A percentile compares a stretch with the other conserved stretches of the same genome.
Conservation (phyloP, 768 basidiomycete genomes). For the Leccinum rimulosum region DNA sequence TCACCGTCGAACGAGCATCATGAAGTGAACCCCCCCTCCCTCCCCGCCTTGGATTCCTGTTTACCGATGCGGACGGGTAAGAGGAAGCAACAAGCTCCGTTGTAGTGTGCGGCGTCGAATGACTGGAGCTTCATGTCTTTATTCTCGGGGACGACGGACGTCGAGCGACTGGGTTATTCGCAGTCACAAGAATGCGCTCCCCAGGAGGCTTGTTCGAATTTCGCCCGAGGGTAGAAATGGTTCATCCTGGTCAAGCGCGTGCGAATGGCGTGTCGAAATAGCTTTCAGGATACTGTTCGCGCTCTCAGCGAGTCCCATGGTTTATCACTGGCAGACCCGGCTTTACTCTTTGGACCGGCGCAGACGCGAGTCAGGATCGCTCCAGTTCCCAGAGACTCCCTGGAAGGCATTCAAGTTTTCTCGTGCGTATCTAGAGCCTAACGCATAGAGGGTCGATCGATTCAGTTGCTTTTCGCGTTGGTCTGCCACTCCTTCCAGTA, state of each 20-base stretch:
- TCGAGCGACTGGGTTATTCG: constrained; percentile 15
- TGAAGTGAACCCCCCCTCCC: constrained; percentile 39
- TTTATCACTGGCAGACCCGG: neutral
- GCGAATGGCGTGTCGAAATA: neutral
- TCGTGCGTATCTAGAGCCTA: no score
- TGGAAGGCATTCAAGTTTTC: no score
- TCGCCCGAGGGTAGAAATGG: neutral
- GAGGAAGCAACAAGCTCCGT: constrained; percentile 42
- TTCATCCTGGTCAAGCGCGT: neutral
- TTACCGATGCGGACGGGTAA: constrained; percentile 50
- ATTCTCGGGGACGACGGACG: neutral
- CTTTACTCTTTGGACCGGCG: neutral
- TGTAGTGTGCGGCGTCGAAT: constrained; percentile 25
- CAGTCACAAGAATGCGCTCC: neutral
- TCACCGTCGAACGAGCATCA: neutral
- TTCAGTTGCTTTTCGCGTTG: no score
- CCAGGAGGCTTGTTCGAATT: neutral
- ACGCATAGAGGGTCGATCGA: no score
- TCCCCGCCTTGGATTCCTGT: constrained; percentile 56
- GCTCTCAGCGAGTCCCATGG: neutral
- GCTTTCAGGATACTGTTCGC: neutral
- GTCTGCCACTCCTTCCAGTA: no score
- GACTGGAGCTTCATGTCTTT: neutral
- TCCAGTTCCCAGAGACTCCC: constrained; percentile 12
- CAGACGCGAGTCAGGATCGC: constrained; percentile 5